Base-by-base conservation (phyloP, 257 asterid species). In the Scutellaria galericulata region DNA sequence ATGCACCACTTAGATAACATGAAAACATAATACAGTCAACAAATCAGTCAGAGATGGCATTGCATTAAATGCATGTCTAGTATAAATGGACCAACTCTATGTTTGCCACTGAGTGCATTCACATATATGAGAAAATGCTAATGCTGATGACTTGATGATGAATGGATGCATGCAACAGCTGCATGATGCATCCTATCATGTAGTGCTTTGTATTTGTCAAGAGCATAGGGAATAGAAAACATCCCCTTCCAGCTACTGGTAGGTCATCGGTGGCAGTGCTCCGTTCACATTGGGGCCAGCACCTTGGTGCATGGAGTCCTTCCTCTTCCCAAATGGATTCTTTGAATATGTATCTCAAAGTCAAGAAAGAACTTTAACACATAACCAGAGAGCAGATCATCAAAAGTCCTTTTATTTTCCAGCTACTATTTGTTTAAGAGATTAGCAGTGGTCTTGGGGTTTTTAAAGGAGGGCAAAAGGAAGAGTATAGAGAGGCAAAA, bases 241-340 rank as follows among this genome's bases (percentile, higher is more conserved):
- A 80, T 81, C 86, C 97, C 98, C 91, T 89, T 82, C 85, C 84
- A 73, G 86, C 93, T 88, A 92, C 88, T 92, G 89, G 92, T 93
- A 89, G 79, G 80, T 78, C 87, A 85, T 75, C 37, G 89, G 75
- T 24, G 95, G 82, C n/a, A 83, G 89, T 46, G 68, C 89, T 77
- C 96, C 96, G 54, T 89, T 93, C 75, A 81, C 82, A 72, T 67
- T 71, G 10, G 88, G 86, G 46, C 81, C 80, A 63, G 59, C 86
- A 39, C 51, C 82, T 71, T 71, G 81, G 81, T 87, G 70, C 80
- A 54, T 62, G 4, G 67, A 82, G 76, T 92, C 97, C 89, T 90
- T 95, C 84, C 99, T 85, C 66, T 75, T 90, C 62, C 99, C 99
- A 22, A 95, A 95, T 70, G 99, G 99, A 68, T 95, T 95, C 88